Base-by-base conservation (phyloP, 495 filamentous ascomycete species). In the Oleoguttula mirabilis region DNA sequence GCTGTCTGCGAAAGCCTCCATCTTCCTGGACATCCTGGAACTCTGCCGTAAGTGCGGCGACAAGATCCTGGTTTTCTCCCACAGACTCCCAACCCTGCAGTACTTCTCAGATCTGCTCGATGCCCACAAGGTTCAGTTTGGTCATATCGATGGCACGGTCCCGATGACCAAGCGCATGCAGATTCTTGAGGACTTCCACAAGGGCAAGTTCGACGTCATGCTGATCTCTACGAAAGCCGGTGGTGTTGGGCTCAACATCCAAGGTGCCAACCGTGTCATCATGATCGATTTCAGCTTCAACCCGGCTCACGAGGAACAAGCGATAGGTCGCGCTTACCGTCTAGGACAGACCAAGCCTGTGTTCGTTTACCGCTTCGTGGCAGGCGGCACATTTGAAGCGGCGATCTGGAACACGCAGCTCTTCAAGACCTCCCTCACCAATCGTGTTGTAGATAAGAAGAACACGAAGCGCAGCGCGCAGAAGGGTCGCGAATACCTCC, bases 151-250 rank as follows among this genome's bases (percentile, higher is more conserved):
- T 62, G 92, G 92, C 12, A 73, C 43, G 2, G 73, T 88, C 46
- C 70, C 69, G 1, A 76, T 79, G 10, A 60, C 87, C 21, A 73
- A 94, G 55, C 96, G 94, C 56, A 88, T 94, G 54, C 81, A 80
- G 53, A 72, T 80, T 6, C 94, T 99, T 32, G 90, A 99, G 59
- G 70, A 75, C 3, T 96, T 83, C 64, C 94, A 96, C 0, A 66
- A 80, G 24, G 93, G 85, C 2, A 64, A 73, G 1, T 66, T 84
- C 12, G 94, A 95, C 54, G 83, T 79, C 0, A 93, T 96, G 61
- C 64, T 96, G 11, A 70, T 99, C 0, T 94, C 88, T 0, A 99
- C 92, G 11, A 79, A 90, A 48, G 86, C 92, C 3, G 92, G 92
- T 27, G 92, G 92, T 36, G 87, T 95, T 1, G 92, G 92, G 11